phyloP scores from a whole-genome alignment of 345 rosid species.

The Moringa oleifera region DNA sequence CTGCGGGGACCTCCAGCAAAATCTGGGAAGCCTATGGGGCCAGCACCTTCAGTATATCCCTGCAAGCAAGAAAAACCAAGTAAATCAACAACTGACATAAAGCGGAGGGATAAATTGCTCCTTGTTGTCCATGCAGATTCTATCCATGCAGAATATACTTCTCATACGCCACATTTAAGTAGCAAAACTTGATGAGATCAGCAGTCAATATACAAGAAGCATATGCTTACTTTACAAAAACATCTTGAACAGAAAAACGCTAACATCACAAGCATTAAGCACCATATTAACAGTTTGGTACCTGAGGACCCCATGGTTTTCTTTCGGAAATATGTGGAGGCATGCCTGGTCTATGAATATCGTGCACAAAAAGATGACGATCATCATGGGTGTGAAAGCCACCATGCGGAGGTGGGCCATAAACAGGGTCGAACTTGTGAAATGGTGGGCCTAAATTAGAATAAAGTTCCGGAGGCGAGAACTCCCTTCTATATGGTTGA shows the following conservation, averaged over 20 bases:
- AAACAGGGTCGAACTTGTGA: slow-evolving; percentile 47
- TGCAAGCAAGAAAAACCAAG: slow-evolving; percentile 23
- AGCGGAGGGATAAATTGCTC: not conserved
- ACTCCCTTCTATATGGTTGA: slow-evolving; percentile 51
- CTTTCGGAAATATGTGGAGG: slow-evolving; percentile 50
- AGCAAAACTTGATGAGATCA: not conserved
- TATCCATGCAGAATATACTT: too few relatives aligned
- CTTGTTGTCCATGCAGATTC: not conserved
- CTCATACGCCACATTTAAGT: too few relatives aligned
- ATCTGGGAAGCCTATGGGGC: slow-evolving; percentile 43
- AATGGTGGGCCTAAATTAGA: slow-evolving; percentile 41
- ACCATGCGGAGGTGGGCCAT: slow-evolving; percentile 49
- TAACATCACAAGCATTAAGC: not conserved
- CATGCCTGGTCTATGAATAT: slow-evolving; percentile 39
- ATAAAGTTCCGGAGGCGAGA: slow-evolving; percentile 50
- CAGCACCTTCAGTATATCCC: slow-evolving; percentile 41
- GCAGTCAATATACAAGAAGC: not conserved
- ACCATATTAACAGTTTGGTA: slow-evolving; percentile 15
- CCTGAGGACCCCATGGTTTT: slow-evolving; percentile 74
- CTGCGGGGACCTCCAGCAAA: slow-evolving; percentile 47
- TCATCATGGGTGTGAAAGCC: slow-evolving; percentile 50
- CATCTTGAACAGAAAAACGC: not conserved
- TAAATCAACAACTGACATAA: slow-evolving; percentile 12
- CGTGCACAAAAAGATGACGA: slow-evolving; percentile 44
- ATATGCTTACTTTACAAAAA: not conserved